phyloP scores from a whole-genome alignment of 1,139 yeast genomes.

The Blastobotrys niveus region DNA sequence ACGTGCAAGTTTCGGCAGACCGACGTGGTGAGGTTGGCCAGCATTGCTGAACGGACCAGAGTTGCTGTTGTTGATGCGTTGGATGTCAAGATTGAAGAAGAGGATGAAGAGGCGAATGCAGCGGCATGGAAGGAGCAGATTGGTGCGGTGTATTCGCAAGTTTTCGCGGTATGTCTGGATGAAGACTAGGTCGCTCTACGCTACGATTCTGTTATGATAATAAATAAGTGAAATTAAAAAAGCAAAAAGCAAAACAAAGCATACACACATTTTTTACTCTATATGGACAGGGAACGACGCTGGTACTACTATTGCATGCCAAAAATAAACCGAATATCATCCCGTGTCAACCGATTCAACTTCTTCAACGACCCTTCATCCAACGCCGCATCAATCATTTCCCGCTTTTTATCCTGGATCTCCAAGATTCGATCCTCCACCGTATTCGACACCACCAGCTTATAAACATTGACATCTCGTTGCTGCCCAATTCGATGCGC shows the following conservation, averaged over 20 bases:
- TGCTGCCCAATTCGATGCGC: slow-evolving; percentile 91
- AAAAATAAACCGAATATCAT: slow-evolving; percentile 63
- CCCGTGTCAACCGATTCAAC: slow-evolving; percentile 59
- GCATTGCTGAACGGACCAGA: slow-evolving; percentile 30
- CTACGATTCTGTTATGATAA: neutral
- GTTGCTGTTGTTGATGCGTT: slow-evolving; percentile 17
- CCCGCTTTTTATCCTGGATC: slow-evolving; percentile 68
- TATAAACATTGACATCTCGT: slow-evolving; percentile 65
- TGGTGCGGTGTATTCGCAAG: slow-evolving; percentile 20
- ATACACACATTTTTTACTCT: too few relatives aligned
- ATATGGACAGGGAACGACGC: neutral
- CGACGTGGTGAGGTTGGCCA: slow-evolving; percentile 27
- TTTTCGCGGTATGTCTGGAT: slow-evolving; percentile 7
- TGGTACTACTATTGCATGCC: neutral
- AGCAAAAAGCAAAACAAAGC: neutral
- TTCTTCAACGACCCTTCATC: slow-evolving; percentile 68
- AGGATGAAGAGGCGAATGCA: slow-evolving; percentile 20
- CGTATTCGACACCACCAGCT: slow-evolving; percentile 58
- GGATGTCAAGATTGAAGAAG: slow-evolving; percentile 9
- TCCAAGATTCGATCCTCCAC: slow-evolving; percentile 83
- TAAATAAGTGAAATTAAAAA: neutral
- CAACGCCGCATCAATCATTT: slow-evolving; percentile 71
- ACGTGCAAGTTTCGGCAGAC: slow-evolving; percentile 20
- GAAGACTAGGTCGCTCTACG: neutral
- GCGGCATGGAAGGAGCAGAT: too few relatives aligned